Evolutionary conservation across 768 basidiomycete genomes (phyloP).

Genomic region (Leccinum disarticulatum): DNA sequence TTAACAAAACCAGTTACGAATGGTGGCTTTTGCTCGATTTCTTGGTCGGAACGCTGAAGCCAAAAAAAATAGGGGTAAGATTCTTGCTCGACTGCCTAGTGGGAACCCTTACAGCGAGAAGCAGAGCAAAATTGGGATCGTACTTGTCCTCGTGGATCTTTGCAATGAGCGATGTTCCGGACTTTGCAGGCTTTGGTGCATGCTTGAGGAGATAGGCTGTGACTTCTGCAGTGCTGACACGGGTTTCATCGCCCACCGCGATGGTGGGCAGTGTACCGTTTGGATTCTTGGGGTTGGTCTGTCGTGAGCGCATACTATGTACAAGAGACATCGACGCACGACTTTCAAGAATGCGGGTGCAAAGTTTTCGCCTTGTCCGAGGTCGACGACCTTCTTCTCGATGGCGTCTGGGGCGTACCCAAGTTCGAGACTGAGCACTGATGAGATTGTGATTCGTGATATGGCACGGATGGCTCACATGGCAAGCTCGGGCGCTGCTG

Average conservation of each 20-base stretch:
- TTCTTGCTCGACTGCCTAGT: neutral
- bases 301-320: neutral
- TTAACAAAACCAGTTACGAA: constrained; percentile 37
- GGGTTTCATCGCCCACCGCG: constrained; percentile 33
- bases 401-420: constrained; percentile 39
- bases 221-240: constrained; percentile 43
- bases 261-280: constrained; percentile 46
- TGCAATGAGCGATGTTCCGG: constrained; percentile 36
- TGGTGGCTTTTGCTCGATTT: constrained; percentile 39
- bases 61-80: neutral
- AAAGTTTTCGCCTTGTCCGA: constrained; percentile 50
- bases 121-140: constrained; percentile 54
- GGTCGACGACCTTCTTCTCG: constrained; percentile 38
- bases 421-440: constrained; percentile 39
- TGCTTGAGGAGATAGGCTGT: constrained; percentile 41
- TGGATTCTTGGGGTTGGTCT: constrained; percentile 37
- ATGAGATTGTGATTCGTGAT: too few relatives aligned
- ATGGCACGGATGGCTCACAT: constrained; percentile 29
- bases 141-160: constrained; percentile 44
- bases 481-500: constrained; percentile 41
- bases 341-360: constrained; percentile 43
- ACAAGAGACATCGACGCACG: constrained; percentile 21
- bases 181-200: constrained; percentile 37
- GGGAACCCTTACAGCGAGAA: constrained; percentile 36
- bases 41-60: constrained; percentile 44